These are phyloP conservation scores for Thamnidium elegans DNA, from an alignment of 192 early-diverging fungal genomes.

Conservation along the genomic window DNA sequence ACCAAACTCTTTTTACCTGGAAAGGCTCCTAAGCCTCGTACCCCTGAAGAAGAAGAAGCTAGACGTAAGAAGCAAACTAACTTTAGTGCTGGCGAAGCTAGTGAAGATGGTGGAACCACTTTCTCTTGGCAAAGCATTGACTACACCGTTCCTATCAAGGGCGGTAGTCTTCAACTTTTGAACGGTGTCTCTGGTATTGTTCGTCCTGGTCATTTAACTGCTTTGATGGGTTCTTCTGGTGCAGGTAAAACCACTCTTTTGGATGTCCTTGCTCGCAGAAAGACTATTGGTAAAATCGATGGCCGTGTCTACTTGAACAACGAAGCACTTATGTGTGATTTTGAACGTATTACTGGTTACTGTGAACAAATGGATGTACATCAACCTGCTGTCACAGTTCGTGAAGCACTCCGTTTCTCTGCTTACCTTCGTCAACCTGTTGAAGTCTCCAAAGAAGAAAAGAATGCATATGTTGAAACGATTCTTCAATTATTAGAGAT, in stretches of 20 bases:
- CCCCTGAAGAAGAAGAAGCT: constrained; percentile 36
- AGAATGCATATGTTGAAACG: constrained; percentile 51
- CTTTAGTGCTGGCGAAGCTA: constrained; percentile 40
- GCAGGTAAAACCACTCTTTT: constrained; percentile 83
- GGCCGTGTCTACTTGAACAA: constrained; percentile 61
- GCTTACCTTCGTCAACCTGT: constrained; percentile 71
- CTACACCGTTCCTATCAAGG: constrained; percentile 67
- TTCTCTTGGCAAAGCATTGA: constrained; percentile 64
- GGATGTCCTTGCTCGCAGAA: constrained; percentile 74
- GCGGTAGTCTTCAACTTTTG: constrained; percentile 62
- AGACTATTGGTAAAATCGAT: constrained; percentile 63
- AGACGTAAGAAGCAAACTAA: constrained; percentile 31
- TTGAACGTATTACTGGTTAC: constrained; percentile 64
- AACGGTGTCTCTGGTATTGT: constrained; percentile 68
- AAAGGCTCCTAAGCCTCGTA: constrained; percentile 23
- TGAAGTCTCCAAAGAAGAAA: constrained; percentile 47
- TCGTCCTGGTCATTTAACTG: constrained; percentile 73
- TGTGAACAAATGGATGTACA: constrained; percentile 92
- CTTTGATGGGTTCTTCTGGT: constrained; percentile 91
- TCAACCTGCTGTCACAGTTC: constrained; percentile 84
- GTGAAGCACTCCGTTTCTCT: constrained; percentile 83
- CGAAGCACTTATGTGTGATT: constrained; percentile 46
- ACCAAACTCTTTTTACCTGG: constrained; percentile 51
- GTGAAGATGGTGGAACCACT: constrained; percentile 42
- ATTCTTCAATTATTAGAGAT: constrained; percentile 56